Percentiles rank a stretch among this genome's conserved stretches.
These are phyloP conservation scores for Amanita fuliginea DNA, from an alignment of 768 basidiomycete genomes.

Conservation along the genomic window DNA sequence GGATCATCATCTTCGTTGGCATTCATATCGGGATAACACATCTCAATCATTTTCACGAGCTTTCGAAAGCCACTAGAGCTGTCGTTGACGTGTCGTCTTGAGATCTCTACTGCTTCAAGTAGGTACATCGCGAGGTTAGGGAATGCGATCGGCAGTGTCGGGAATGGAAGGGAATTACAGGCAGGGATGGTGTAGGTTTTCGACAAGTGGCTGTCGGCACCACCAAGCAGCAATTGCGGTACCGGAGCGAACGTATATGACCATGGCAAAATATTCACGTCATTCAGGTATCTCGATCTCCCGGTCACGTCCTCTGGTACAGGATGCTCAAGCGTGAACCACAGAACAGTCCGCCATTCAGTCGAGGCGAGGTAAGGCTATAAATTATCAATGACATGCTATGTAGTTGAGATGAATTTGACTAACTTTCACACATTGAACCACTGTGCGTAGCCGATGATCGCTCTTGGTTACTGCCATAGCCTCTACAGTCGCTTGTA, in stretches of 20 bases:
- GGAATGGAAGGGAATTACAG: slow-evolving; percentile 47
- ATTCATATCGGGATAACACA: slow-evolving; percentile 45
- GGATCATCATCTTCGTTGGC: slow-evolving; percentile 18
- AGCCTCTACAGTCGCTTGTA: slow-evolving; percentile 65
- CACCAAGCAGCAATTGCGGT: slow-evolving; percentile 54
- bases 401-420: neutral
- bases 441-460: slow-evolving; percentile 56
- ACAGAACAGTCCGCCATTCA: slow-evolving; percentile 68
- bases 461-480: slow-evolving; percentile 44
- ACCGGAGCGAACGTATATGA: slow-evolving; percentile 53
- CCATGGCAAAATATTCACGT: slow-evolving; percentile 60
- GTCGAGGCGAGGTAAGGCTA: slow-evolving; percentile 48
- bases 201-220: slow-evolving; percentile 48
- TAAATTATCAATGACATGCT: neutral
- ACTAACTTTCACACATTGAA: slow-evolving; percentile 71
- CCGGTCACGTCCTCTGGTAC: slow-evolving; percentile 34
- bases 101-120: slow-evolving; percentile 58
- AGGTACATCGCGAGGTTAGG: slow-evolving; percentile 70
- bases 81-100: slow-evolving; percentile 50
- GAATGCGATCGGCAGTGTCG: slow-evolving; percentile 63
- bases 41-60: slow-evolving; percentile 58
- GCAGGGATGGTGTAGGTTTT: slow-evolving; percentile 66
- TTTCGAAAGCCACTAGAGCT: slow-evolving; percentile 50
- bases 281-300: slow-evolving; percentile 41
- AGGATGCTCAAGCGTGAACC: slow-evolving; percentile 68